Conservation (phyloP, 306 rosid genomes). For the Citrullus mucosospermus region DNA sequence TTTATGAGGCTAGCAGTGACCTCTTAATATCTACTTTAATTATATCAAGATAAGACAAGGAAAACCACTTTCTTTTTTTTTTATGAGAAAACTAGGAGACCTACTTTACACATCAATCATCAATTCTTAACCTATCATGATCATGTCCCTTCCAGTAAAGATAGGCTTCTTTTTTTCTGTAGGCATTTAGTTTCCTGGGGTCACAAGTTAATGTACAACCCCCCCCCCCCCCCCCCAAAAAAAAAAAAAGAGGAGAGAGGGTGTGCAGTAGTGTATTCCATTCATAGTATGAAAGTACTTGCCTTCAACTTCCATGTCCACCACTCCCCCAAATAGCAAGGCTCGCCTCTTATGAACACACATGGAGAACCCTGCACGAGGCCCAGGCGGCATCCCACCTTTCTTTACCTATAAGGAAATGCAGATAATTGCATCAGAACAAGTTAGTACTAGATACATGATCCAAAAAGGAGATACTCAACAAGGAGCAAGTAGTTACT, state of each 20-base stretch:
- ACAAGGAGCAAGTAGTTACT: background rate
- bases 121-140: background rate
- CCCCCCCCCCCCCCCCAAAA: too few relatives aligned
- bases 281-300: constrained; percentile 9
- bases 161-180: background rate
- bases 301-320: constrained; percentile 95
- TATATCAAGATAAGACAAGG: background rate
- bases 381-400: constrained; percentile 97
- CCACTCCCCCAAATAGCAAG: constrained; percentile 89
- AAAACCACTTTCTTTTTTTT: too few relatives aligned
- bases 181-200: background rate
- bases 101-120: background rate
- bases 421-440: background rate
- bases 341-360: constrained; percentile 89
- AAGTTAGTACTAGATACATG: background rate
- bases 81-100: background rate
- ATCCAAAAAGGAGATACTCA: background rate
- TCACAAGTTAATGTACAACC: background rate
- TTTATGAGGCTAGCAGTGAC: background rate
- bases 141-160: background rate
- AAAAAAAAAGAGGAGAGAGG: background rate
- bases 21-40: background rate
- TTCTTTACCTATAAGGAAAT: constrained; percentile 56
- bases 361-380: constrained; percentile 98
- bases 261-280: background rate